A percentile compares a stretch with the other conserved stretches of the same genome.
Conservation (phyloP, 306 rosid genomes). For the Vigna trinervia region DNA sequence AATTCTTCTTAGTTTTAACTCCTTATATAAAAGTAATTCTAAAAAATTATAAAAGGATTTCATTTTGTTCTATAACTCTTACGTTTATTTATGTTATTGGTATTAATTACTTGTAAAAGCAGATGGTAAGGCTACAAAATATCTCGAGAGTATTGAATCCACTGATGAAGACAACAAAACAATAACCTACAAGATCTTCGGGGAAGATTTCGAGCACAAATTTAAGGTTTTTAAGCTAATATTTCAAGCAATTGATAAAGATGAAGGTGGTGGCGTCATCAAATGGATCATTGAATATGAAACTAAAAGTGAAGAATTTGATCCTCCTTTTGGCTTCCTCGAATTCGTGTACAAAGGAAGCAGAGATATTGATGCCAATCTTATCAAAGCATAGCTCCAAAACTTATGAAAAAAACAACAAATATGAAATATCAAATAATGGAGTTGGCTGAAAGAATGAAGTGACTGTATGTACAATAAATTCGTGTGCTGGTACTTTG, state of each 20-base stretch:
- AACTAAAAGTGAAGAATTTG: background rate
- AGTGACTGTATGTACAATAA: too few relatives aligned
- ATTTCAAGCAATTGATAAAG: constrained; percentile 11
- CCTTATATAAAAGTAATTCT: too few relatives aligned
- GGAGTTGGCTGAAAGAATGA: background rate
- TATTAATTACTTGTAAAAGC: background rate
- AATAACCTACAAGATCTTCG: background rate
- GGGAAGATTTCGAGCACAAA: constrained; percentile 4
- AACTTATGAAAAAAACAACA: background rate
- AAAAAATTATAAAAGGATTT: too few relatives aligned
- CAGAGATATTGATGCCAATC: background rate
- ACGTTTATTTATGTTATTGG: background rate
- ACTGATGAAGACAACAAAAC: constrained; percentile 14
- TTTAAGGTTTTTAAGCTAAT: constrained; percentile 21
- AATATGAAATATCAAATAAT: background rate
- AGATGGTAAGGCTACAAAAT: constrained; percentile 30
- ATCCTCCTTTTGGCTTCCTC: background rate
- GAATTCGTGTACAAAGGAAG: background rate
- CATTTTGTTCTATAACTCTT: too few relatives aligned
- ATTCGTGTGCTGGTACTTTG: background rate
- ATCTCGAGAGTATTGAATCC: constrained; percentile 6
- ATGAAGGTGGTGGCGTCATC: background rate
- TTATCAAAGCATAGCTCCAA: background rate
- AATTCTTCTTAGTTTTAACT: too few relatives aligned
- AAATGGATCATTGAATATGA: background rate